Percentiles rank a stretch among this genome's conserved stretches.
Evolutionary conservation across 441 rosid species (phyloP).

Genomic region (Populus trichocarpa): DNA sequence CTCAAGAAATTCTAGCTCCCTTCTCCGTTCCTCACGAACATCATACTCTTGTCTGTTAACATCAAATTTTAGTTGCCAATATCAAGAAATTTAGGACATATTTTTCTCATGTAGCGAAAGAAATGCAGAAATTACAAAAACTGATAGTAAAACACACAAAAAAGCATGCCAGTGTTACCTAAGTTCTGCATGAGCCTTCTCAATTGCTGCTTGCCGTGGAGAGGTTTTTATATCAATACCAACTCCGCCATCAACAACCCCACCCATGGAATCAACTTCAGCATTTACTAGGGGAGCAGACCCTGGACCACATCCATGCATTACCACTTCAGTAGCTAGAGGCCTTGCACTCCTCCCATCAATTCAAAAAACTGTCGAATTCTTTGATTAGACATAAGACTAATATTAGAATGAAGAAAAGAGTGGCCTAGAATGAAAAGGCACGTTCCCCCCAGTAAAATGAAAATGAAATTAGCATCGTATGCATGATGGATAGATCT

Average conservation of each 20-base stretch:
- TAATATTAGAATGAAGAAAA: conserved; percentile 6
- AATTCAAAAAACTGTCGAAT: conserved; percentile 23
- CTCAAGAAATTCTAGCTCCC: conserved; percentile 96
- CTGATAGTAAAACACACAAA: conserved; percentile 11
- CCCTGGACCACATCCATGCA: conserved; percentile 75
- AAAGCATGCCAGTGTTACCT: conserved; percentile 49
- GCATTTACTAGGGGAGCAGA: conserved; percentile 80
- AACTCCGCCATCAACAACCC: conserved; percentile 92
- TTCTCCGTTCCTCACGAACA: conserved; percentile 94
- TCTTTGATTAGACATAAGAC: conserved; percentile 16
- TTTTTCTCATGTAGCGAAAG: neutral
- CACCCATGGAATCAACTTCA: conserved; percentile 99
- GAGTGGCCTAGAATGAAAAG: neutral
- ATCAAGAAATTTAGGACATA: neutral
- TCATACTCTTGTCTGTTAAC: conserved; percentile 92
- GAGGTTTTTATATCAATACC: conserved; percentile 91
- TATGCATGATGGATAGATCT: no score
- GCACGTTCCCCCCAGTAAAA: neutral
- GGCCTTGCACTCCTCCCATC: conserved; percentile 43
- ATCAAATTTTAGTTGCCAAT: conserved; percentile 4
- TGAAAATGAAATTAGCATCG: no score
- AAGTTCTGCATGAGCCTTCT: conserved; percentile 94
- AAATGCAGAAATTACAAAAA: conserved; percentile 5
- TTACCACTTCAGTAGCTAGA: conserved; percentile 48
- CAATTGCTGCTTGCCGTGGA: conserved; percentile 86